These are phyloP conservation scores for Osmozyma mogii DNA, from an alignment of 805 yeast species.

Conservation along the genomic window DNA sequence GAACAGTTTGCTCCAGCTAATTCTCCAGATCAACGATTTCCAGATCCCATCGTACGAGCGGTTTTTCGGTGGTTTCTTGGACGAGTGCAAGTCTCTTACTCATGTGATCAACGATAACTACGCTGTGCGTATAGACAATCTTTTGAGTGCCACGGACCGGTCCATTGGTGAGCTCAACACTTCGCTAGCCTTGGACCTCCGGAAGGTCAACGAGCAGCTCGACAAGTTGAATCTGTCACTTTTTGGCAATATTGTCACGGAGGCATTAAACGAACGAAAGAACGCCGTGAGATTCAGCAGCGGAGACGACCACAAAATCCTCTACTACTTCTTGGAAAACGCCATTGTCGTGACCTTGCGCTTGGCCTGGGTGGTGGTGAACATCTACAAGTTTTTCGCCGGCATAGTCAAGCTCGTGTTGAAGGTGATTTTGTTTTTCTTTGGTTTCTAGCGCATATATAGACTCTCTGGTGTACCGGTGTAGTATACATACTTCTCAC, in stretches of 20 bases:
- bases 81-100: constrained; percentile 27
- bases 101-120: constrained; percentile 35
- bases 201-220: constrained; percentile 43
- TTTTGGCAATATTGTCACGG: constrained; percentile 17
- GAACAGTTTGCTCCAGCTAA: constrained; percentile 4
- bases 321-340: constrained; percentile 44
- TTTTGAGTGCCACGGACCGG: constrained; percentile 57
- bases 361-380: constrained; percentile 51
- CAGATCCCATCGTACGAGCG: constrained; percentile 27
- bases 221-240: constrained; percentile 34
- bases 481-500: not conserved
- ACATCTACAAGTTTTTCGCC: constrained; percentile 32
- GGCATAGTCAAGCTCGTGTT: constrained; percentile 10
- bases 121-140: constrained; percentile 50
- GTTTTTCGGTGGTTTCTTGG: constrained; percentile 23
- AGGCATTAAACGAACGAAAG: constrained; percentile 10
- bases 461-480: constrained; percentile 1
- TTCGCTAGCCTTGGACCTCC: constrained; percentile 53
- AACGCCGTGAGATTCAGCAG: constrained; percentile 10
- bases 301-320: constrained; percentile 26
- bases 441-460: too few species aligned
- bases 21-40: constrained; percentile 24
- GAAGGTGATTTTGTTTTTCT: too few species aligned
- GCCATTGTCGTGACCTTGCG: constrained; percentile 44
- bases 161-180: constrained; percentile 70